Evolutionary conservation across 2,329 filamentous ascomycete genomes (phyloP).

Genomic region (Trichoderma polysporum): DNA sequence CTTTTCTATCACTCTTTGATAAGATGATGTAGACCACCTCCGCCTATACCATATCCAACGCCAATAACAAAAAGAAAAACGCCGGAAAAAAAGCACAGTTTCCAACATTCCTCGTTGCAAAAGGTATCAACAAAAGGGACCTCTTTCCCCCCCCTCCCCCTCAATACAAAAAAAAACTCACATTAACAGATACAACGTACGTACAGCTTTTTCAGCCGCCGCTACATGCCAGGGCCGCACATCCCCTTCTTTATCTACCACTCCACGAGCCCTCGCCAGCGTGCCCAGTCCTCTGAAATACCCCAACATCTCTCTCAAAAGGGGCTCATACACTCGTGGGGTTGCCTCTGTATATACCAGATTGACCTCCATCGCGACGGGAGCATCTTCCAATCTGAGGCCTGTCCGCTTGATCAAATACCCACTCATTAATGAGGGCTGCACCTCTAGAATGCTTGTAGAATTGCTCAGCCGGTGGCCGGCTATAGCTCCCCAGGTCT

Average conservation of each 20-base stretch:
- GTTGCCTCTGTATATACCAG: conserved; percentile 56
- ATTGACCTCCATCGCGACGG: conserved; percentile 62
- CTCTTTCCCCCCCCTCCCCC: neutral
- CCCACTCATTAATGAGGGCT: conserved; percentile 60
- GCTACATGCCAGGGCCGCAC: conserved; percentile 78
- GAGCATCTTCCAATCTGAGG: conserved; percentile 55
- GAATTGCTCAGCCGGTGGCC: conserved; percentile 65
- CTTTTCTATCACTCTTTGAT: conserved; percentile 1
- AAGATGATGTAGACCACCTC: neutral
- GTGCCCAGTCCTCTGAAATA: conserved; percentile 69
- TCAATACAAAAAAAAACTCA: conserved; percentile 37
- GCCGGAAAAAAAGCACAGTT: neutral
- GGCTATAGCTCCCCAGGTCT: conserved; percentile 72
- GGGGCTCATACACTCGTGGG: conserved; percentile 57
- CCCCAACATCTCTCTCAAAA: conserved; percentile 68
- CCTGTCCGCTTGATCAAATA: conserved; percentile 66
- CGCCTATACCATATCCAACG: conserved; percentile 15
- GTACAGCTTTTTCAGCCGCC: conserved; percentile 66
- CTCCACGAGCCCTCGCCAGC: conserved; percentile 64
- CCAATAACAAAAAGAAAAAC: conserved; percentile 2
- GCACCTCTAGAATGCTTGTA: conserved; percentile 52
- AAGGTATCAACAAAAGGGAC: conserved; percentile 15
- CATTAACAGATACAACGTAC: conserved; percentile 64
- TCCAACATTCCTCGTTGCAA: conserved; percentile 10
- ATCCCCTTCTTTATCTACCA: conserved; percentile 58